These are phyloP conservation scores for Tardiomyces digboiensis DNA, from an alignment of 1,139 yeast genomes.

Conservation along the genomic window DNA sequence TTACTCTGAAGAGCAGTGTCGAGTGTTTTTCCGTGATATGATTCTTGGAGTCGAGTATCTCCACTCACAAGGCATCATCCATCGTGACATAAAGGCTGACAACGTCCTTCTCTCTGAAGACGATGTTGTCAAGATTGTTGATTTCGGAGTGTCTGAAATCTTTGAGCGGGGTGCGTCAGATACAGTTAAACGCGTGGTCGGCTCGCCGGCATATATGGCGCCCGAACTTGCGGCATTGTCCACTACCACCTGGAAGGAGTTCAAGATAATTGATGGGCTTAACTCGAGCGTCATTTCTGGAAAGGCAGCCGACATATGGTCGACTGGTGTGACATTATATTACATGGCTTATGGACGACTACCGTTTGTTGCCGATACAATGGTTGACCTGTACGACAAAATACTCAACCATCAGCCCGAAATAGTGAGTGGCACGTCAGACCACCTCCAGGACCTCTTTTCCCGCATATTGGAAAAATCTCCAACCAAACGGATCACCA, in stretches of 20 bases:
- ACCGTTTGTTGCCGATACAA: slow-evolving; percentile 30
- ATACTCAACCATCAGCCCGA: slow-evolving; percentile 20
- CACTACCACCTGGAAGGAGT: slow-evolving; percentile 3
- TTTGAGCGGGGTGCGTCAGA: slow-evolving; percentile 49
- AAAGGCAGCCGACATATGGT: slow-evolving; percentile 72
- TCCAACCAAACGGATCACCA: slow-evolving; percentile 44
- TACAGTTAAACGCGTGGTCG: slow-evolving; percentile 49
- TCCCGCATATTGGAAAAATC: slow-evolving; percentile 35
- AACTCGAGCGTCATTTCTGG: slow-evolving; percentile 34
- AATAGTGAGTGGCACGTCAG: slow-evolving; percentile 11
- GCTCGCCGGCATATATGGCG: slow-evolving; percentile 78
- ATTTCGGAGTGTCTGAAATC: slow-evolving; percentile 84
- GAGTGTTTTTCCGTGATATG: slow-evolving; percentile 62
- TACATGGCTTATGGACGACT: slow-evolving; percentile 28
- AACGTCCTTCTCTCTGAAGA: slow-evolving; percentile 68
- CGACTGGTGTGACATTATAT: slow-evolving; percentile 58
- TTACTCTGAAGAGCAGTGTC: slow-evolving; percentile 30
- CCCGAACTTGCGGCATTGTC: slow-evolving; percentile 63
- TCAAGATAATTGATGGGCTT: slow-evolving; percentile 32
- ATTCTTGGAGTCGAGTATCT: slow-evolving; percentile 83
- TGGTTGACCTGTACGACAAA: slow-evolving; percentile 40
- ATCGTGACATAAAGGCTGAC: slow-evolving; percentile 94
- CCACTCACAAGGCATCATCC: slow-evolving; percentile 89
- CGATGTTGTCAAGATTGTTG: slow-evolving; percentile 80
- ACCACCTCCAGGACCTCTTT: slow-evolving; percentile 22